Base-by-base conservation (phyloP, 495 filamentous ascomycete genomes). In the Penicillium manginii region DNA sequence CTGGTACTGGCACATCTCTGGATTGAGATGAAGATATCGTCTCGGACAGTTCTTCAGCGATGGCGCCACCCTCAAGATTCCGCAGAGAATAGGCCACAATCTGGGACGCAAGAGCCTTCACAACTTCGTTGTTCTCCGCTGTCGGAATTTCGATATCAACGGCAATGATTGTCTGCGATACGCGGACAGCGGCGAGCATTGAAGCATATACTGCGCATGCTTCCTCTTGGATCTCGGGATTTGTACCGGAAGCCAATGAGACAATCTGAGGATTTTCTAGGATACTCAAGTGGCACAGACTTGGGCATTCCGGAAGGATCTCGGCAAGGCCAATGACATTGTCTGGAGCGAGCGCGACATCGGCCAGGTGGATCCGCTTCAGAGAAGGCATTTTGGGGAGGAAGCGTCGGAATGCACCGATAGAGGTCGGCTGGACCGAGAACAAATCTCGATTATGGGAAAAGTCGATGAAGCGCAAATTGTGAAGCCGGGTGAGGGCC, bases 131-230 rank as follows among this genome's bases (percentile, higher is more conserved):
- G 23, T 86, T 89, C 59, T 89, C 86, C 26, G 84, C 76, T 26
- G 81, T 86, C 10, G 93, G 93, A 11, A 94, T 86, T 64, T 98
- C 92, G 60, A 97, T 91, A 68, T 98, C 94, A 52, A 98, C 83
- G 51, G 91, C 91, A 19, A 98, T 87, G 40, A 98, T 83, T 11
- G 88, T 87, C 18, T 85, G 81, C 12, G 91, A 94, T 0, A 97
- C 88, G 21, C 92, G 86, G 6, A 91, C 91, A 6, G 93, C 93
- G 22, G 91, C 89, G 75, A 97, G 89, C 54, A 98, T 79, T 17
- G 92, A 96, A 7, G 94, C 92, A 69, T 96, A 97, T 3, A 98
- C 77, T 19, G 94, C 94, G 64, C 91, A 96, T 0, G 93, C 92
- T 72, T 98, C 94, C 72, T 98, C 92, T 67, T 96, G 89, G 18